Evolutionary conservation across 1,139 yeast species (phyloP).

Genomic region (Diutina scorzettiae): DNA sequence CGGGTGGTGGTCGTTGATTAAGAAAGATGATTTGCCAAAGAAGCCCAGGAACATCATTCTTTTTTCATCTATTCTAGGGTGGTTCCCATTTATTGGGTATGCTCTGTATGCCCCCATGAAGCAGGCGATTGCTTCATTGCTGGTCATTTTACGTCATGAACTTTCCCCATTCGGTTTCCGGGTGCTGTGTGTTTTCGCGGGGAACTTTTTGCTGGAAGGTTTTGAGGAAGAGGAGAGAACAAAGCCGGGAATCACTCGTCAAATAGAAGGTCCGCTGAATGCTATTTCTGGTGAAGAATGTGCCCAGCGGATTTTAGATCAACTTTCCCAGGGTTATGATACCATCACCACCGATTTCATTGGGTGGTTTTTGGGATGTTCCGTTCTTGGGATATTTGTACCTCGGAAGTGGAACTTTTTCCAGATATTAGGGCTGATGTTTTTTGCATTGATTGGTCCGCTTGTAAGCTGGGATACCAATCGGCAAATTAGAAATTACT

Average conservation of each 20-base stretch:
- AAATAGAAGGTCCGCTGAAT: conserved; percentile 74
- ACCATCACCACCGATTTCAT: conserved; percentile 72
- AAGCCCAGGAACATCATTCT: conserved; percentile 52
- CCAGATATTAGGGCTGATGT: conserved; percentile 34
- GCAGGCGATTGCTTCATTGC: conserved; percentile 66
- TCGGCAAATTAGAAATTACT: neutral
- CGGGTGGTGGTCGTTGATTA: conserved; percentile 10
- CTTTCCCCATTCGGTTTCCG: conserved; percentile 52
- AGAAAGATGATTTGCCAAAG: conserved; percentile 8
- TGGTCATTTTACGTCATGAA: conserved; percentile 76
- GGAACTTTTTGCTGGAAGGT: conserved; percentile 86
- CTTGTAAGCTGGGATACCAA: conserved; percentile 39
- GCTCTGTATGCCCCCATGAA: conserved; percentile 84
- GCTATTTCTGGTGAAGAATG: conserved; percentile 62
- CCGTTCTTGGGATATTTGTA: conserved; percentile 48
- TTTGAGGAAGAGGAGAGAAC: conserved; percentile 67
- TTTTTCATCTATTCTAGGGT: conserved; percentile 72
- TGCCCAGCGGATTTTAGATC: conserved; percentile 45
- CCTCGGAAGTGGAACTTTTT: conserved; percentile 54
- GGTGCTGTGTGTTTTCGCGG: conserved; percentile 63
- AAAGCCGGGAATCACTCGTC: conserved; percentile 74
- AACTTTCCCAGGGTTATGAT: conserved; percentile 55
- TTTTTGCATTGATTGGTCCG: conserved; percentile 56
- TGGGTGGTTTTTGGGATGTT: conserved; percentile 70
- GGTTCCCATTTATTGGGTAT: conserved; percentile 86